These are phyloP conservation scores for Alternaria postmessia DNA, from an alignment of 2,329 filamentous ascomycete genomes.

Conservation along the genomic window DNA sequence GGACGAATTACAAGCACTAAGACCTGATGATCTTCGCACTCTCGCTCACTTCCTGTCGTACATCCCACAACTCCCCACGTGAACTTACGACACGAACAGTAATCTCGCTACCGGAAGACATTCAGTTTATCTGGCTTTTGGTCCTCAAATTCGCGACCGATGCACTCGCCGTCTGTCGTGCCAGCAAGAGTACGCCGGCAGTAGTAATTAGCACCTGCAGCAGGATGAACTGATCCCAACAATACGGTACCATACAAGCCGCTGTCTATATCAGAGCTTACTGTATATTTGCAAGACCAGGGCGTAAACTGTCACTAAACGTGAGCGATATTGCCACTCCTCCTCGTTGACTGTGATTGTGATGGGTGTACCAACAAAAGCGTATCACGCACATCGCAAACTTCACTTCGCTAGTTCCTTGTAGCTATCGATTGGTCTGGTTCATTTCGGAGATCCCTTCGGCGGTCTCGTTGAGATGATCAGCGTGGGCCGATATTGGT, in stretches of 20 bases:
- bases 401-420: background rate
- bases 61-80: background rate
- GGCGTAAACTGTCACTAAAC: background rate
- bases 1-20: slow-evolving; percentile 3
- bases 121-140: slow-evolving; percentile 1
- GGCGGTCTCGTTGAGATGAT: slow-evolving; percentile 1
- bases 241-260: background rate
- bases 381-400: background rate
- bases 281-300: background rate
- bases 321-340: background rate
- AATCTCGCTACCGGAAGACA: background rate
- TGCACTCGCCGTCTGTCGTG: background rate
- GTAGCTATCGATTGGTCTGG: background rate
- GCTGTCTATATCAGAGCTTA: slow-evolving; percentile 3
- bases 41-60: slow-evolving; percentile 1
- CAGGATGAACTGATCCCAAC: background rate
- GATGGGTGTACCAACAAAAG: background rate
- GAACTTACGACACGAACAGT: background rate
- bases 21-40: slow-evolving; percentile 3
- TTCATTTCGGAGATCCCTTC: background rate
- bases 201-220: background rate
- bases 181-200: slow-evolving; percentile 4
- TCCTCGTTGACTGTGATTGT: background rate
- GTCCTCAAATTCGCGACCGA: background rate
- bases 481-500: background rate